phyloP scores from a whole-genome alignment of 441 rosid species.

The Biscutella laevigata region DNA sequence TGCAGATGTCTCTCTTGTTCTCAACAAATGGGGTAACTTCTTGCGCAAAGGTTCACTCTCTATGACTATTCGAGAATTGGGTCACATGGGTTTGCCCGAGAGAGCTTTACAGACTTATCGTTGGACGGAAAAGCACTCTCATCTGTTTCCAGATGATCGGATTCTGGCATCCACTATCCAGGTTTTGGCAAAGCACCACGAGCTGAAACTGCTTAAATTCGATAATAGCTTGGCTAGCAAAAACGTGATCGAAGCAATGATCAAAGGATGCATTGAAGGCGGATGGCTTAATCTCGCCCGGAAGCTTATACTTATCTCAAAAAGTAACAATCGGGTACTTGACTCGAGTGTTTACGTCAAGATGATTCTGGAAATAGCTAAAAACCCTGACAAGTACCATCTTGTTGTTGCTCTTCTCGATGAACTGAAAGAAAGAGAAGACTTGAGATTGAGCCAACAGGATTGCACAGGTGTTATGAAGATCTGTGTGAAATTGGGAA shows the following conservation, averaged over 20 bases:
- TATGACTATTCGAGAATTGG: slow-evolving; percentile 56
- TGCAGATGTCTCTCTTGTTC: slow-evolving; percentile 47
- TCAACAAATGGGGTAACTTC: slow-evolving; percentile 43
- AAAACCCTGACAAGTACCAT: slow-evolving; percentile 58
- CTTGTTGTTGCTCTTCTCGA: slow-evolving; percentile 45
- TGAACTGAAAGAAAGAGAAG: slow-evolving; percentile 64
- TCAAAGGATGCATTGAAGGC: slow-evolving; percentile 60
- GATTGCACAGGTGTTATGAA: slow-evolving; percentile 81
- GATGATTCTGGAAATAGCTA: slow-evolving; percentile 60
- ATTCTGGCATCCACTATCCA: slow-evolving; percentile 60
- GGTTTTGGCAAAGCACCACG: slow-evolving; percentile 56
- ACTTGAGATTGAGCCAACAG: slow-evolving; percentile 54
- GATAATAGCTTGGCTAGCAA: slow-evolving; percentile 46
- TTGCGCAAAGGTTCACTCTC: slow-evolving; percentile 73
- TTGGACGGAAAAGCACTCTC: slow-evolving; percentile 70
- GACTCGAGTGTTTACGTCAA: slow-evolving; percentile 57
- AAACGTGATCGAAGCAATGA: slow-evolving; percentile 76
- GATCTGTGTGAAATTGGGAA: slow-evolving; percentile 48
- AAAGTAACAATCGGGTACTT: slow-evolving; percentile 41
- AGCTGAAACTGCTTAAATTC: slow-evolving; percentile 53
- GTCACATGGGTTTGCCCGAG: slow-evolving; percentile 62
- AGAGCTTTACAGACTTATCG: slow-evolving; percentile 69
- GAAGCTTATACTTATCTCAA: slow-evolving; percentile 53
- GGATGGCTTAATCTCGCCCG: slow-evolving; percentile 58
- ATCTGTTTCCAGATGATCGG: slow-evolving; percentile 59